These are phyloP conservation scores for Bromus sterilis DNA, from an alignment of 176 grass and related monocot genomes.

Conservation along the genomic window DNA sequence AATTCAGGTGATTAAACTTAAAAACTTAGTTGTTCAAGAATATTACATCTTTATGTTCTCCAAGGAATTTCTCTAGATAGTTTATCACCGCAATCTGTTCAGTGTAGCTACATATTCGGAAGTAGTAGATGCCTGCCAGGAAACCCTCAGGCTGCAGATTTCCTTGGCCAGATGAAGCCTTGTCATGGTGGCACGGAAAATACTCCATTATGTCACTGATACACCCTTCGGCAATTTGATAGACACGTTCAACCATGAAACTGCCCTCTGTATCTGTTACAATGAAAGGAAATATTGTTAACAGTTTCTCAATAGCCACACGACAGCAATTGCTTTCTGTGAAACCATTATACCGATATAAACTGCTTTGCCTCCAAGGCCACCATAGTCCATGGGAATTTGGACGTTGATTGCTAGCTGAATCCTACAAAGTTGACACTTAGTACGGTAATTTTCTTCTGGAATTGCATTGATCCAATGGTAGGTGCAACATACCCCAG, in stretches of 20 bases:
- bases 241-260: conserved; percentile 90
- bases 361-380: conserved; percentile 91
- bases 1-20: background rate
- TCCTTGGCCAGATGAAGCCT: conserved; percentile 35
- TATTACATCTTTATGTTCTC: conserved; percentile 72
- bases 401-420: conserved; percentile 94
- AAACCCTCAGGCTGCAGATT: conserved; percentile 64
- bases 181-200: conserved; percentile 35
- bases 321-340: background rate
- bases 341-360: conserved; percentile 57
- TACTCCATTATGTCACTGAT: conserved; percentile 58
- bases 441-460: background rate
- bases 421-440: conserved; percentile 50
- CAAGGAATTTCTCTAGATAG: conserved; percentile 82
- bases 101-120: conserved; percentile 90
- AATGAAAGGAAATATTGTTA: conserved; percentile 2
- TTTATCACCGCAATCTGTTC: conserved; percentile 96
- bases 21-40: conserved; percentile 24
- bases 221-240: conserved; percentile 95
- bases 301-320: background rate
- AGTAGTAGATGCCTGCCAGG: conserved; percentile 84
- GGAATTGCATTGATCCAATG: background rate
- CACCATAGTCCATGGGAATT: conserved; percentile 82
- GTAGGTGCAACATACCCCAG: conserved; percentile 53
- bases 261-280: conserved; percentile 87